phyloP scores from a whole-genome alignment of 2,329 filamentous ascomycete genomes.

The Plectosphaerella sp. region DNA sequence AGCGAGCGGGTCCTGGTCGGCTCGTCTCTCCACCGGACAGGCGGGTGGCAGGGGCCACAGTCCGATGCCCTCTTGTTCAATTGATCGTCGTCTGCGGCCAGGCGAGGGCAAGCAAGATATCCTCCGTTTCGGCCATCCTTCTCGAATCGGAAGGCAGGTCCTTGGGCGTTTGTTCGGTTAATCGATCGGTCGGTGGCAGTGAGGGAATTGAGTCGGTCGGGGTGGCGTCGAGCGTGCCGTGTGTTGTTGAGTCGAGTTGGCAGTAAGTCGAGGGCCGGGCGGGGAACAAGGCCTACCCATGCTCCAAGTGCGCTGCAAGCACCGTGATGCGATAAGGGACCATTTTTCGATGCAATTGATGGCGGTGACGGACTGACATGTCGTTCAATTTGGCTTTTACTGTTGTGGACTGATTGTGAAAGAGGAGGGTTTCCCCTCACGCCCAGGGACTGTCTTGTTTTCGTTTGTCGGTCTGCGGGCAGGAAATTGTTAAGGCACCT shows the following conservation, averaged over 20 bases:
- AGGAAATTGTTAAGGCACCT: not conserved
- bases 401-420: not conserved
- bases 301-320: not conserved
- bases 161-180: too few species aligned
- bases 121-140: not conserved
- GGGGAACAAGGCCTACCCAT: not conserved
- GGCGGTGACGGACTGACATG: not conserved
- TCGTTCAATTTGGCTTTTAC: not conserved
- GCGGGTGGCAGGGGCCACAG: not conserved
- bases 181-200: too few species aligned
- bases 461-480: not conserved
- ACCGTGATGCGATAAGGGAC: not conserved
- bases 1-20: not conserved
- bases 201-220: not conserved
- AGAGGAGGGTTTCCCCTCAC: not conserved
- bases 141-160: too few species aligned
- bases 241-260: not conserved
- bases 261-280: too few species aligned
- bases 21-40: not conserved
- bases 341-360: not conserved
- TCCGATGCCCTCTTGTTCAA: not conserved
- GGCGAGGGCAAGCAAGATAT: not conserved
- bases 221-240: not conserved
- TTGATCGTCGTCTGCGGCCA: not conserved
- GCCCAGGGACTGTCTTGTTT: not conserved